Evolutionary conservation across 257 asterid species (phyloP), one percentile per base, ranked within the genome.

Genomic region (Capsicum chinense): DNA sequence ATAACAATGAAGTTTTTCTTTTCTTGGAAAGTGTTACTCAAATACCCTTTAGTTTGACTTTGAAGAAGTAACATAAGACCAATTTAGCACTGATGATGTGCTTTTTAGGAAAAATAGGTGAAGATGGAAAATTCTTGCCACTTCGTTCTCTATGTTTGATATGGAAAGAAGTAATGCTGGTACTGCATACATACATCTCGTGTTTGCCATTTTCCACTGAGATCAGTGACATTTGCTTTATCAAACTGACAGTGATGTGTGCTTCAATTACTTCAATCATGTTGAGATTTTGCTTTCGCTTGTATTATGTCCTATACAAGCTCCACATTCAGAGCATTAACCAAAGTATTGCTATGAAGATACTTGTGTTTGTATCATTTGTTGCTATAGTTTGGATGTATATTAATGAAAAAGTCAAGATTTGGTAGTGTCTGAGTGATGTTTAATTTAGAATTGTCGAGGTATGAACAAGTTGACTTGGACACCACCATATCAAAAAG

Each of bases 291-390:
- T 13, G 1, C 26, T 76, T 52, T 56, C 42, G 12, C 81, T 76
- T 76, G 63, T 7, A 8, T 76, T 50, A 21, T 76, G 58, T 15
- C 26, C 62, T 76, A 8, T 39, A 52, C 13, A 52, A 21, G 48
- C 62, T 52, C 48, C 81, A 13, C 81, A 76, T 7, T 76, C 5
- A 26, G 47, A 76, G 44, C 81, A 76, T 76, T 76, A 52, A 52
- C 59, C 81, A 52, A 21, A 50, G 47, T 76, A 19, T 76, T 26
- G 14, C 14, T 76, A 76, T 13, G 26, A 33, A 76, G 21, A 21
- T 21, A 76, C 81, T 76, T 76, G 48, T 78, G 47, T 56, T 57
- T 76, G 26, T 26, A 44, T 19, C 63, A 4, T 52, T 26, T 76
- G 63, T 54, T 78, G 48, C 14, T 78, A 15, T 56, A 78, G 16